A percentile compares a stretch with the other conserved stretches of the same genome.
Evolutionary conservation across 176 grass and related monocot species (phyloP).

Genomic region (Chloris gayana): DNA sequence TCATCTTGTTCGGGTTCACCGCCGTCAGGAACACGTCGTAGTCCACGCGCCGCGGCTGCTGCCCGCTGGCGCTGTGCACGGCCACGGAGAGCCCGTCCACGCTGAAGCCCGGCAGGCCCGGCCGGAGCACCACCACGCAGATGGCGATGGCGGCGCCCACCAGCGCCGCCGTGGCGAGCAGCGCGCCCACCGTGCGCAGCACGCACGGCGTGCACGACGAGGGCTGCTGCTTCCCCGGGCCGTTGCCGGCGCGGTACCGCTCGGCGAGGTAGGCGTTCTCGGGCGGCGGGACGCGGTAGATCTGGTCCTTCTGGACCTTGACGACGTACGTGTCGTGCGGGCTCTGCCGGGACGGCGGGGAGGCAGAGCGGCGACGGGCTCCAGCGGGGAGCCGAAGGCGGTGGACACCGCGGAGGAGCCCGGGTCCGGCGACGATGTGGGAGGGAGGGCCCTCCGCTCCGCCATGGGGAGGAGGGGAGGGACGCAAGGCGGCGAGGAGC

Average conservation of each 20-base stretch:
- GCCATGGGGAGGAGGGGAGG: conserved; percentile 50
- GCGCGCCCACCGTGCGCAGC: conserved; percentile 20
- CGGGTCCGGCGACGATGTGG: conserved; percentile 24
- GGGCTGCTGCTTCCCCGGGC: neutral
- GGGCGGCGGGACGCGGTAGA: conserved; percentile 86
- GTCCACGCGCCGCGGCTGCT: conserved; percentile 23
- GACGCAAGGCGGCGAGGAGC: neutral
- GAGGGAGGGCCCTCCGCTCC: conserved; percentile 62
- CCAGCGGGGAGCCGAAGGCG: conserved; percentile 39
- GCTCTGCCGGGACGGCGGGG: neutral
- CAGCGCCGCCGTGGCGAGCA: conserved; percentile 15
- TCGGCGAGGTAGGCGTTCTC: conserved; percentile 82
- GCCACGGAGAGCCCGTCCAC: conserved; percentile 47
- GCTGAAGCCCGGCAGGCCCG: conserved; percentile 53
- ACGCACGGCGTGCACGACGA: conserved; percentile 34
- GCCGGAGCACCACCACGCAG: conserved; percentile 43
- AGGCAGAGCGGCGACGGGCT: conserved; percentile 4
- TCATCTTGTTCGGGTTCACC: conserved; percentile 62
- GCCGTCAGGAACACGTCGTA: conserved; percentile 62
- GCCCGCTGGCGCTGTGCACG: conserved; percentile 16
- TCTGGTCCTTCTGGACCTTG: conserved; percentile 86
- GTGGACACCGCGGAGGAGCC: conserved; percentile 22
- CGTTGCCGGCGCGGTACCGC: conserved; percentile 43
- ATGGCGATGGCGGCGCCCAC: conserved; percentile 24
- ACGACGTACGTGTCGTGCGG: conserved; percentile 66